Conservation (phyloP, 2,329 filamentous ascomycete species). For the Diaporthe aspalathi region DNA sequence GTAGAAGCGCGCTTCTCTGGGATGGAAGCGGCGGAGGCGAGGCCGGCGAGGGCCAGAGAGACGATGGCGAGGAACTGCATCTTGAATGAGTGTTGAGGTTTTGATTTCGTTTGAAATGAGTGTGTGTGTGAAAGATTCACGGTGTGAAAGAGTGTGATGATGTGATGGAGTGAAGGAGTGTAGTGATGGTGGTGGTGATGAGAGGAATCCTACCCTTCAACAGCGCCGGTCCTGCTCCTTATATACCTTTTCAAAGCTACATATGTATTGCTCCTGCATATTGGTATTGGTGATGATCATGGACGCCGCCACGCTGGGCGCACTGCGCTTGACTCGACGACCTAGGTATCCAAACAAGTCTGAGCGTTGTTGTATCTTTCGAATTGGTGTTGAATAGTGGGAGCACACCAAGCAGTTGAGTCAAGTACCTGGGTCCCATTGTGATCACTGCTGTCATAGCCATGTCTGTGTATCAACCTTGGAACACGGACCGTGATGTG, state of each 20-base stretch:
- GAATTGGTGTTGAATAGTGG: not conserved
- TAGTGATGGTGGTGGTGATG: conserved; percentile 11
- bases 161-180: not conserved
- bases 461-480: conserved; percentile 8
- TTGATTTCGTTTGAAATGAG: not conserved
- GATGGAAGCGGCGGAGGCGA: conserved; percentile 14
- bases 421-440: conserved; percentile 20
- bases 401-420: not conserved
- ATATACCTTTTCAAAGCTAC: not conserved
- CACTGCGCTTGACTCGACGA: conserved; percentile 4
- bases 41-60: conserved; percentile 11
- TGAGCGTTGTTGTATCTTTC: not conserved
- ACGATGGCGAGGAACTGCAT: conserved; percentile 27
- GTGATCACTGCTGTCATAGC: not conserved
- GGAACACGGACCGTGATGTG: not conserved
- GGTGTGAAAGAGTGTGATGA: too few species aligned
- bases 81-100: not conserved
- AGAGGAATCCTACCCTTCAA: not conserved
- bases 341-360: not conserved
- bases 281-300: not conserved
- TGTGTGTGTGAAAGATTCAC: too few species aligned
- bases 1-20: conserved; percentile 24
- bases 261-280: not conserved
- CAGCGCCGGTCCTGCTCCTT: not conserved
- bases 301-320: not conserved